Evolutionary conservation across 2,329 filamentous ascomycete species (phyloP).

Genomic region (Coniochaeta sp.): DNA sequence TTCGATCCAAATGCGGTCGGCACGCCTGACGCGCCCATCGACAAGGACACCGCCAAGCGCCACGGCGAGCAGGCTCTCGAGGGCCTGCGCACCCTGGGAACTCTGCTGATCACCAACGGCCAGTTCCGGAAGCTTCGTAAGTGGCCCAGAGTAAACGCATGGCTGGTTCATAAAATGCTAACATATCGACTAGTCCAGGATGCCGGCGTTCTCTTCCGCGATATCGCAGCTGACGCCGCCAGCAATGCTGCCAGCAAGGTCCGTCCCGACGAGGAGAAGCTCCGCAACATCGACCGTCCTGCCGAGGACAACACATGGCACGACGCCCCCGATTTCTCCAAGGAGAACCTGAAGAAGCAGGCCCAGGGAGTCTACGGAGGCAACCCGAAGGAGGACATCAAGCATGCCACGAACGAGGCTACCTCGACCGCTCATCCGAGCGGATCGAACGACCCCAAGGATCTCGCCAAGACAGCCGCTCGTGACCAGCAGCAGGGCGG

Average conservation of each 20-base stretch:
- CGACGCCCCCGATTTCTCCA: constrained; percentile 70
- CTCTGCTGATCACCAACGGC: constrained; percentile 86
- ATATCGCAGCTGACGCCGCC: constrained; percentile 88
- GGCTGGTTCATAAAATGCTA: background rate
- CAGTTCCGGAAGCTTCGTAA: constrained; percentile 86
- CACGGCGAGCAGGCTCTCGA: constrained; percentile 79
- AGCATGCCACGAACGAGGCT: constrained; percentile 52
- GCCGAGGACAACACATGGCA: constrained; percentile 94
- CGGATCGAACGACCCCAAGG: constrained; percentile 44
- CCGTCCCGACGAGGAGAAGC: constrained; percentile 69
- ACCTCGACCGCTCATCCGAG: constrained; percentile 47
- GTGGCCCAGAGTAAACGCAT: constrained; percentile 24
- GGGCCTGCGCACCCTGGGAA: constrained; percentile 81
- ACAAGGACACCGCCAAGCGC: constrained; percentile 70
- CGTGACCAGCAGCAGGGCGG: constrained; percentile 36
- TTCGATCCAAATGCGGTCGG: constrained; percentile 57
- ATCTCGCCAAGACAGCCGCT: constrained; percentile 38
- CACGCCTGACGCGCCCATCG: constrained; percentile 58
- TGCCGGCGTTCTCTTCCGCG: constrained; percentile 70
- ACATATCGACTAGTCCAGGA: constrained; percentile 53
- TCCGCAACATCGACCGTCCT: constrained; percentile 71
- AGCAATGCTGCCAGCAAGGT: constrained; percentile 68
- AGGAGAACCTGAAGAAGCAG: constrained; percentile 61
- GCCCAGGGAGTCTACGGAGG: constrained; percentile 55
- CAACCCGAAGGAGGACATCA: constrained; percentile 47